Evolutionary conservation across 345 rosid species (phyloP).

Genomic region (Leavenworthia alabamica): DNA sequence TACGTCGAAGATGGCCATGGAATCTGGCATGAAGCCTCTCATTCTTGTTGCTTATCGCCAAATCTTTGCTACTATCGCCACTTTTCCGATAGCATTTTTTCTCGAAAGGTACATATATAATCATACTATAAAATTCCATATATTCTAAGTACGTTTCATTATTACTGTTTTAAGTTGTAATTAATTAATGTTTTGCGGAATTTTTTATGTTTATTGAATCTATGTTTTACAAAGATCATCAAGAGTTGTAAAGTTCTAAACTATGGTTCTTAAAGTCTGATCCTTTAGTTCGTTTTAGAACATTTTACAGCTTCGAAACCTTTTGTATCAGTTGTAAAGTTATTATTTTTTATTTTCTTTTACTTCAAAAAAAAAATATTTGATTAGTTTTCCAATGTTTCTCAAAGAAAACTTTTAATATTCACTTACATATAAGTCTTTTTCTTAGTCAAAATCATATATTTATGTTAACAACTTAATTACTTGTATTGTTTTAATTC

Average conservation of each 20-base stretch:
- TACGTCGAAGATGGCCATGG: constrained; percentile 83
- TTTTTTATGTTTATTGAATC: too few relatives aligned
- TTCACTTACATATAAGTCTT: not conserved
- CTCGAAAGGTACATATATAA: constrained; percentile 59
- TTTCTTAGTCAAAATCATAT: constrained; percentile 6
- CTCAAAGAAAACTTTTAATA: not conserved
- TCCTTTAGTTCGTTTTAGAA: too few relatives aligned
- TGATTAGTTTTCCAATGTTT: not conserved
- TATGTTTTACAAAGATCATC: not conserved
- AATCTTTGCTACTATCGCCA: constrained; percentile 66
- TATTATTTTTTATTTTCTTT: too few relatives aligned
- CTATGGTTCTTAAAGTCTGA: too few relatives aligned
- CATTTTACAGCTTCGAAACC: too few relatives aligned
- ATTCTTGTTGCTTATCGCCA: constrained; percentile 75
- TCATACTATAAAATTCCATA: not conserved
- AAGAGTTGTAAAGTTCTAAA: too few relatives aligned
- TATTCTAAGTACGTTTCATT: too few relatives aligned
- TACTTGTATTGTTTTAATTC: not conserved
- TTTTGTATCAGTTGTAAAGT: too few relatives aligned
- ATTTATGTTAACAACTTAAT: not conserved
- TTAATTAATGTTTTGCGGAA: not conserved
- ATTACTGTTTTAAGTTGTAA: not conserved
- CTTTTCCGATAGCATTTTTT: constrained; percentile 60
- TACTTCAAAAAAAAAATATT: constrained; percentile 3
- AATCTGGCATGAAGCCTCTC: constrained; percentile 75